Percentiles rank a stretch among this genome's conserved stretches.
Conservation (phyloP, 192 early-diverging fungal species). For the Coemansia sp. region DNA sequence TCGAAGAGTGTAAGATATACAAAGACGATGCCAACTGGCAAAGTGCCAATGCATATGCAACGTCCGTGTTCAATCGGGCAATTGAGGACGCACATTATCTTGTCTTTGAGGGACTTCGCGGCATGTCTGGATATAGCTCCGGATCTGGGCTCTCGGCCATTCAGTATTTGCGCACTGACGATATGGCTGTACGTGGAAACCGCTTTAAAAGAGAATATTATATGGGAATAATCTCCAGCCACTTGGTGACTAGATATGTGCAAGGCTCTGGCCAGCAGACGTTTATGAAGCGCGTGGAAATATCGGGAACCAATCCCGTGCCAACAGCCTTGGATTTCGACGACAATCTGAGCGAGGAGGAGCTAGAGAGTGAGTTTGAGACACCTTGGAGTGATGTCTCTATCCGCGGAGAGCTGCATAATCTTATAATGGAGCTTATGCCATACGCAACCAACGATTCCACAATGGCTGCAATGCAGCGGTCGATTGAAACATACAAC, state of each 20-base stretch:
- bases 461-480: constrained; percentile 41
- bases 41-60: constrained; percentile 34
- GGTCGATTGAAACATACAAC: constrained; percentile 43
- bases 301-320: constrained; percentile 26
- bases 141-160: background rate
- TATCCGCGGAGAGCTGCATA: constrained; percentile 33
- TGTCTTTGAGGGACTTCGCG: constrained; percentile 20
- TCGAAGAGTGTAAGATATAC: constrained; percentile 25
- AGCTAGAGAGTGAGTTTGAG: constrained; percentile 16
- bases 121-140: background rate
- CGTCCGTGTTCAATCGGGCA: constrained; percentile 36
- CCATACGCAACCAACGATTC: constrained; percentile 31
- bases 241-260: constrained; percentile 24
- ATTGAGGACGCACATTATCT: constrained; percentile 39
- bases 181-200: constrained; percentile 11
- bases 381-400: constrained; percentile 22
- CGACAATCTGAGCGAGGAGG: constrained; percentile 29
- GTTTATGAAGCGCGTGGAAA: constrained; percentile 24
- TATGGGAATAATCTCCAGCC: constrained; percentile 24
- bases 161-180: constrained; percentile 9
- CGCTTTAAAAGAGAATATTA: constrained; percentile 27
- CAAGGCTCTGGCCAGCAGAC: constrained; percentile 17
- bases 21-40: constrained; percentile 32
- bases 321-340: constrained; percentile 25
- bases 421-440: constrained; percentile 25